Evolutionary conservation across 1,284 basidiomycete species (phyloP).

Genomic region (Heterobasidion irregulare): DNA sequence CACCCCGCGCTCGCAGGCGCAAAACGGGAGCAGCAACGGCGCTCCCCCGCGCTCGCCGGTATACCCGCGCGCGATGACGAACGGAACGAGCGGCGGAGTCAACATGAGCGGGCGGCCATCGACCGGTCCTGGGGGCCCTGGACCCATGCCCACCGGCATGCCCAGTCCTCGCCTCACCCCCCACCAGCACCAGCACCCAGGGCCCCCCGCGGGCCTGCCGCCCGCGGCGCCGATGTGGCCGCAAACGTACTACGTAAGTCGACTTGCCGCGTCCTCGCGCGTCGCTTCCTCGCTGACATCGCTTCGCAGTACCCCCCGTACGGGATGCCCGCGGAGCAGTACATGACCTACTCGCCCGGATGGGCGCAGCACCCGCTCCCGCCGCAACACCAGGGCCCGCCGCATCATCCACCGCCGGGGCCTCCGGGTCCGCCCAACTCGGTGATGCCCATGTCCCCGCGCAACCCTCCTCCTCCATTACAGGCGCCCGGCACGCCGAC

Average conservation of each 20-base stretch:
- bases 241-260: conserved; percentile 30
- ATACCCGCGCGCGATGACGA: conserved; percentile 52
- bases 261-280: neutral
- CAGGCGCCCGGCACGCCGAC: conserved; percentile 55
- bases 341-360: conserved; percentile 22
- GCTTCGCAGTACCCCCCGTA: conserved; percentile 19
- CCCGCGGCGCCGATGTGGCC: conserved; percentile 25
- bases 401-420: conserved; percentile 20
- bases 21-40: conserved; percentile 28
- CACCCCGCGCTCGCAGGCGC: conserved; percentile 21
- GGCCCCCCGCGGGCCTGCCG: conserved; percentile 30
- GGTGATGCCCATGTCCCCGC: conserved; percentile 54
- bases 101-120: conserved; percentile 48
- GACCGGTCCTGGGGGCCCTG: conserved; percentile 41
- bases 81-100: conserved; percentile 35
- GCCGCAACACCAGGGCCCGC: conserved; percentile 28
- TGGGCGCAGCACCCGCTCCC: conserved; percentile 23
- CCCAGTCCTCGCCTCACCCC: conserved; percentile 58
- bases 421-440: conserved; percentile 32
- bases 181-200: conserved; percentile 44
- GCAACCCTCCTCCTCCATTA: conserved; percentile 46
- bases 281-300: conserved; percentile 1
- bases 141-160: conserved; percentile 40
- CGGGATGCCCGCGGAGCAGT: conserved; percentile 23
- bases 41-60: conserved; percentile 57